These are phyloP conservation scores for Phytophthora colocasiae DNA, from an alignment of 352 stramenopile species.

Conservation along the genomic window DNA sequence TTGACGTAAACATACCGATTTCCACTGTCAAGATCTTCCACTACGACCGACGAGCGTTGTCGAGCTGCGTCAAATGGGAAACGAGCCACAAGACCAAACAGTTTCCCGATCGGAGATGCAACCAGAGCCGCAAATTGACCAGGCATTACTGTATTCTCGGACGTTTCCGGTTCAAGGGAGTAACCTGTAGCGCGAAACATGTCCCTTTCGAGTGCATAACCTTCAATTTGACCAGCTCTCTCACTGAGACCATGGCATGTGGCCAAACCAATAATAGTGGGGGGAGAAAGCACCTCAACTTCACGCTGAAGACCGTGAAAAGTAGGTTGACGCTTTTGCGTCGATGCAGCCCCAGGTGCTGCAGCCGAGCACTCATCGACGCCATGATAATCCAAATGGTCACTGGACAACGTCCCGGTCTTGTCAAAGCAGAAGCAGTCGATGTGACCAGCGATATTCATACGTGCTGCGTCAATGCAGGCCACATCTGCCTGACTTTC, in stretches of 20 bases:
- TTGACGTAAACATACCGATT: slow-evolving; percentile 77
- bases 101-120: slow-evolving; percentile 73
- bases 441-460: slow-evolving; percentile 76
- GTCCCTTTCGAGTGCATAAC: slow-evolving; percentile 73
- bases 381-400: slow-evolving; percentile 76
- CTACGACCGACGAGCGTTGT: slow-evolving; percentile 73
- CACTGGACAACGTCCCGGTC: slow-evolving; percentile 78
- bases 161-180: slow-evolving; percentile 57
- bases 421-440: slow-evolving; percentile 89
- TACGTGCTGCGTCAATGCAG: slow-evolving; percentile 76
- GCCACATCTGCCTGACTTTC: slow-evolving; percentile 54
- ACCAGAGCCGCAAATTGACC: slow-evolving; percentile 65
- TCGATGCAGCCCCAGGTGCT: slow-evolving; percentile 10
- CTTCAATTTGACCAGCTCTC: slow-evolving; percentile 54
- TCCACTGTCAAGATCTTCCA: slow-evolving; percentile 71
- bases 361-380: slow-evolving; percentile 62
- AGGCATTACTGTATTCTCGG: slow-evolving; percentile 24
- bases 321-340: slow-evolving; percentile 25
- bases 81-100: slow-evolving; percentile 72
- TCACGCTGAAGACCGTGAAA: slow-evolving; percentile 70
- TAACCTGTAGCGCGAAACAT: slow-evolving; percentile 80
- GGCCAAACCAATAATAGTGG: slow-evolving; percentile 65
- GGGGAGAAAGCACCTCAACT: slow-evolving; percentile 72
- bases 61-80: slow-evolving; percentile 77
- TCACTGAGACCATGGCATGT: slow-evolving; percentile 76